Evolutionary conservation across 495 filamentous ascomycete genomes (phyloP), one percentile per base, ranked within the genome.

Genomic region (Podospora tetraspora): DNA sequence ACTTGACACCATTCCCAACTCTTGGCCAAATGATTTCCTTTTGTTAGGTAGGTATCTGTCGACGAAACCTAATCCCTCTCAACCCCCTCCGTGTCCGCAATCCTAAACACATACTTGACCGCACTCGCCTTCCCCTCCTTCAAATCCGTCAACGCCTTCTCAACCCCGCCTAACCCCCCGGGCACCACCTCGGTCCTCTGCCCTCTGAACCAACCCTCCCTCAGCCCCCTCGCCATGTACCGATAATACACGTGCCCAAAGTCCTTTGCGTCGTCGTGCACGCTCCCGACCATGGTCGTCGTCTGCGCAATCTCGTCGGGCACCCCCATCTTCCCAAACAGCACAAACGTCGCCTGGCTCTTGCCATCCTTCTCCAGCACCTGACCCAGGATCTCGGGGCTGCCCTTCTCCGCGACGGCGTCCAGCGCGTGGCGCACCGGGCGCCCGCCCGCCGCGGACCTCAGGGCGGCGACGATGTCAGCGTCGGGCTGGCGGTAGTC

Each of bases 401-500:
- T 87, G 58, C 83, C 79, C 7, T 88, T 76, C 69, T 89, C 84
- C 21, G 80, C 77, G 4, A 89, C 82, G 1, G 88, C 87, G 72
- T 93, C 91, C 52, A 85, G 83, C 0, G 86, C 88, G 68, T 90
- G 79, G 11, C 71, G 37, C 16, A 79, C 23, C 12, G 66, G 64
- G 9, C 62, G 72, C 2, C 57, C 34, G 7, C 63, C 73, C 8
- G 77, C 69, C 0, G 85, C 86, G 19, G 82, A 79, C 61, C 81
- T 79, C 68, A 90, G 76, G 19, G 76, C 80, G 11, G 77, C 66
- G 0, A 89, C 79, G 24, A 90, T 79, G 3, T 84, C 80, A 0
- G 83, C 83, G 59, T 87, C 77, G 12, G 88, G 87, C 0, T 80
- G 76, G 22, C 91, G 88, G 72, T 94, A 93, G 78, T 93, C 91